These are phyloP conservation scores for Candolleomyces eurysporus DNA, from an alignment of 768 basidiomycete genomes.

Conservation along the genomic window DNA sequence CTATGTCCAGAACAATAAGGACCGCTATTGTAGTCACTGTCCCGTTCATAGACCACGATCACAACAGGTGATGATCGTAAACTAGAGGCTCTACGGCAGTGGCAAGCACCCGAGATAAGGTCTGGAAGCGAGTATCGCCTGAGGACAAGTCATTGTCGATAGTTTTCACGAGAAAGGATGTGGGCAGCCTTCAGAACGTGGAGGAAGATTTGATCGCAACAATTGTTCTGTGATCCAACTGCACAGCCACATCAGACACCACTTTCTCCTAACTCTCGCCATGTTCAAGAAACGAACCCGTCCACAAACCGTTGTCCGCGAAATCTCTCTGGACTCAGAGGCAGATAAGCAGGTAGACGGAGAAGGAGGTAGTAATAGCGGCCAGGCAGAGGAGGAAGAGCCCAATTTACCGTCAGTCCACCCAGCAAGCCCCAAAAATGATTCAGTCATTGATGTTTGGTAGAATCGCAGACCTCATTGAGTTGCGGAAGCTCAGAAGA, in stretches of 20 bases:
- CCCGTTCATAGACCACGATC: too few relatives aligned
- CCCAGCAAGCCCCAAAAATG: background rate
- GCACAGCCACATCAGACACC: background rate
- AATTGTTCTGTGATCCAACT: too few relatives aligned
- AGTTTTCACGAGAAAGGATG: too few relatives aligned
- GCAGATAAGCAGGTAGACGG: slow-evolving; percentile 24
- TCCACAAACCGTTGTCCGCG: slow-evolving; percentile 58
- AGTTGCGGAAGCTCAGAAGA: slow-evolving; percentile 74
- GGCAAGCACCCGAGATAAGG: too few relatives aligned
- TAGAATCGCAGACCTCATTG: slow-evolving; percentile 81
- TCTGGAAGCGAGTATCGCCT: too few relatives aligned
- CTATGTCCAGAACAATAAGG: too few relatives aligned
- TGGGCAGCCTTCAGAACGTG: too few relatives aligned
- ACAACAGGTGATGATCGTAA: too few relatives aligned
- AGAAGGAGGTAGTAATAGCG: background rate
- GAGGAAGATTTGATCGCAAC: too few relatives aligned
- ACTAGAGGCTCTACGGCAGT: too few relatives aligned
- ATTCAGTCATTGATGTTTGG: slow-evolving; percentile 4
- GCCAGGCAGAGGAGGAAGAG: slow-evolving; percentile 34
- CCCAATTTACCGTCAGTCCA: slow-evolving; percentile 50
- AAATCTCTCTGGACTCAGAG: slow-evolving; percentile 41
- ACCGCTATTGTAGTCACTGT: too few relatives aligned
- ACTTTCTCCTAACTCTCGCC: background rate
- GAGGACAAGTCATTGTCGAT: too few relatives aligned
- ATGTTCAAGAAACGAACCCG: slow-evolving; percentile 79